Conservation (phyloP, 2,329 filamentous ascomycete genomes). For the Fusarium brevicatenulatum region DNA sequence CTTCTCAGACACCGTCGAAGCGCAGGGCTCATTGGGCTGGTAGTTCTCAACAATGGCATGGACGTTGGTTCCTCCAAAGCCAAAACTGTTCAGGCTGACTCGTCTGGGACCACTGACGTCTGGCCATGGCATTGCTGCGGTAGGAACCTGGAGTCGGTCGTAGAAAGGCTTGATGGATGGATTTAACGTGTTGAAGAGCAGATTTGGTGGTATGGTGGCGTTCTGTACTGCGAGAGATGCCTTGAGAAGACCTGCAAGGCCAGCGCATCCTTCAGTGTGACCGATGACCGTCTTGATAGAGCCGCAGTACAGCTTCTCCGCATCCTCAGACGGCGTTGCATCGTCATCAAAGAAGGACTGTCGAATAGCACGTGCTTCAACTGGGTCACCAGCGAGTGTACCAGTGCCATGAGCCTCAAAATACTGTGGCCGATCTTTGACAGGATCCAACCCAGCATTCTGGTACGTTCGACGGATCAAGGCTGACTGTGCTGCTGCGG, state of each 20-base stretch:
- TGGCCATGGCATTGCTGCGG: constrained; percentile 17
- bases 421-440: constrained; percentile 1
- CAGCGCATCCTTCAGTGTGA: constrained; percentile 1
- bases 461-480: constrained; percentile 5
- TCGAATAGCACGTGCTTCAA: not conserved
- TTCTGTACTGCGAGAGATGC: not conserved
- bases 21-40: not conserved
- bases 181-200: constrained; percentile 59
- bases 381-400: not conserved
- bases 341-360: not conserved
- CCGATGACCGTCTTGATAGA: constrained; percentile 8
- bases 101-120: constrained; percentile 5
- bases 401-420: constrained; percentile 8
- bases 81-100: constrained; percentile 35
- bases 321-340: not conserved
- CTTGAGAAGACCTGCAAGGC: not conserved
- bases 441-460: not conserved
- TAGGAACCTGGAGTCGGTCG: constrained; percentile 29
- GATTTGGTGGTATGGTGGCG: constrained; percentile 36
- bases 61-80: constrained; percentile 27
- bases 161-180: constrained; percentile 45
- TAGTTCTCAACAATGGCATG: constrained; percentile 25
- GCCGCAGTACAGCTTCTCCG: not conserved
- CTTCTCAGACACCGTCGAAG: not conserved
- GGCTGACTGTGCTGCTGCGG: not conserved